These are phyloP conservation scores for Rasamsonia emersonii DNA, from an alignment of 2,329 filamentous ascomycete species.

Conservation along the genomic window DNA sequence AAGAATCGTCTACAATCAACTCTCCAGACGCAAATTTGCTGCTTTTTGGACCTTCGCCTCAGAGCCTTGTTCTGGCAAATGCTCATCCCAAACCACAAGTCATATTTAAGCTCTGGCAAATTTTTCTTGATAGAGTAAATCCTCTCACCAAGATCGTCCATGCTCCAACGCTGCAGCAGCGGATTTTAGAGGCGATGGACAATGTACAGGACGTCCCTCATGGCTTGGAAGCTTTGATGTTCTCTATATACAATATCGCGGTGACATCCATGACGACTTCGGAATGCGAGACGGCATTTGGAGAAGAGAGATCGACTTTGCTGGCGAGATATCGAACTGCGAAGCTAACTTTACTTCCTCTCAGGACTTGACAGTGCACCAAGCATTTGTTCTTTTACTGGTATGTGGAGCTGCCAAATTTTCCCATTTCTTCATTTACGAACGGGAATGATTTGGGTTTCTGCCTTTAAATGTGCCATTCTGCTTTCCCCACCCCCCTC, in stretches of 20 bases:
- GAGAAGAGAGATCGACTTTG: slow-evolving; percentile 22
- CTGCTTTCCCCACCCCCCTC: no score
- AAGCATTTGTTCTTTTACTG: slow-evolving; percentile 5
- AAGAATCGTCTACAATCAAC: not conserved
- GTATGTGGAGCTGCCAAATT: no score
- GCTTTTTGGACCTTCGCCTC: slow-evolving; percentile 1
- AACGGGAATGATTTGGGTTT: not conserved
- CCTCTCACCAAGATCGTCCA: slow-evolving; percentile 65
- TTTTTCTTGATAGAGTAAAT: slow-evolving; percentile 36
- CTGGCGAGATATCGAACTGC: slow-evolving; percentile 22
- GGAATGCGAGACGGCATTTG: slow-evolving; percentile 40
- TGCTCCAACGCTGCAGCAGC: slow-evolving; percentile 47
- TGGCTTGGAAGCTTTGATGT: slow-evolving; percentile 55
- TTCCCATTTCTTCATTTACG: not conserved
- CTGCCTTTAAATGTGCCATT: not conserved
- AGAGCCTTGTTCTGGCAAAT: slow-evolving; percentile 32
- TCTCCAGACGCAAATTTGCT: slow-evolving; percentile 2
- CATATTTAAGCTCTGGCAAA: slow-evolving; percentile 20
- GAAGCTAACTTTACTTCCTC: slow-evolving; percentile 2
- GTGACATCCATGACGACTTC: slow-evolving; percentile 46
- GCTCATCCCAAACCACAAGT: slow-evolving; percentile 23
- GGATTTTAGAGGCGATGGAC: slow-evolving; percentile 17
- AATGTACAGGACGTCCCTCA: slow-evolving; percentile 10
- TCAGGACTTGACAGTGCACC: slow-evolving; percentile 1
- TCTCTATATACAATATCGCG: slow-evolving; percentile 55